These are phyloP conservation scores for Quercus phellos DNA, from an alignment of 331 rosid species.

Conservation along the genomic window DNA sequence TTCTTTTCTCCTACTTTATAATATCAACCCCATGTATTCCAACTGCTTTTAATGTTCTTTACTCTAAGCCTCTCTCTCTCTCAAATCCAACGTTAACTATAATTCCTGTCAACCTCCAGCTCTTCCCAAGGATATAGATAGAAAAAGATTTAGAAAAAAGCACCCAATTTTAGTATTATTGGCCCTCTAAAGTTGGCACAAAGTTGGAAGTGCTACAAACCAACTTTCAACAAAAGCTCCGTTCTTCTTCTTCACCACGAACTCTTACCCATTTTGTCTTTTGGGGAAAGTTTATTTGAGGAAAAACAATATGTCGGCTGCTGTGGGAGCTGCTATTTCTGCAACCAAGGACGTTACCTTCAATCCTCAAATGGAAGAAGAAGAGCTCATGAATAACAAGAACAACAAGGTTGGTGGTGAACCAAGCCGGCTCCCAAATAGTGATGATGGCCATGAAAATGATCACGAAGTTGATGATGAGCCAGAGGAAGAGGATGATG, in stretches of 20 bases:
- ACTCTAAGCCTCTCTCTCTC: neutral
- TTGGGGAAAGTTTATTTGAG: conserved; percentile 2
- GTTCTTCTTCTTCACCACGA: neutral
- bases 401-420: conserved; percentile 31
- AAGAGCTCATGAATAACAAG: conserved; percentile 32
- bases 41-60: conserved; percentile 34
- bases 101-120: neutral
- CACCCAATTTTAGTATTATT: conserved; percentile 4
- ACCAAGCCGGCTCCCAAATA: conserved; percentile 6
- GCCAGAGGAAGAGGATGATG: conserved; percentile 44
- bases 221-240: conserved; percentile 2
- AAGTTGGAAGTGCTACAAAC: neutral
- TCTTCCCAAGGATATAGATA: neutral
- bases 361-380: conserved; percentile 41
- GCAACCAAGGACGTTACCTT: conserved; percentile 48
- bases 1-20: conserved; percentile 25
- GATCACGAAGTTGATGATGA: conserved; percentile 24
- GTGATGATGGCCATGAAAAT: conserved; percentile 17
- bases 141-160: neutral
- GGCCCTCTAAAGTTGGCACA: conserved; percentile 15
- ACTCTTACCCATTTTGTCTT: conserved; percentile 6
- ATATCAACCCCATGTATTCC: conserved; percentile 18
- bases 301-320: conserved; percentile 59
- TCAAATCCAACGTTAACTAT: conserved; percentile 12
- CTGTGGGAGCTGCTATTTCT: conserved; percentile 60